Base-by-base conservation (phyloP, 306 rosid genomes). In the Ziziphus jujuba region DNA sequence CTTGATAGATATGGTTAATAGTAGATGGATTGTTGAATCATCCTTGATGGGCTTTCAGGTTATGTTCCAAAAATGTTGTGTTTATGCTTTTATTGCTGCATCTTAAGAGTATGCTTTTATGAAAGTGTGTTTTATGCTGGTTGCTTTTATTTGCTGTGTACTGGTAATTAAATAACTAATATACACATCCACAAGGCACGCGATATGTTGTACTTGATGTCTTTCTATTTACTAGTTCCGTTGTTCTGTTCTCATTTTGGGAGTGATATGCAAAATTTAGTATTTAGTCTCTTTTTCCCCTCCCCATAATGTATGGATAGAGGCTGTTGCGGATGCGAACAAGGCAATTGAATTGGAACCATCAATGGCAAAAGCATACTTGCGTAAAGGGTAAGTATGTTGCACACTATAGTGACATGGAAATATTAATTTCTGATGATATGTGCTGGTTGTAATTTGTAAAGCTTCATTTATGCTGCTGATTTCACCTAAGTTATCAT, bases 311-410 rank as follows among this genome's bases (percentile, higher is more conserved):
- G 54, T 73, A 69, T 84, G 57, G 62, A 49, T 83, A 93, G 99
- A 82, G 81, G 97, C 97, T 67, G 80, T 90, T 75, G 71, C 84
- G 19, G 99, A 93, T 79, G 84, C 97, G 34, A 90, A 67, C 84
- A 93, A 69, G 76, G 99, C 99, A 8, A 90, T 93, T 75, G 90
- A 82, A 61, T 73, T 93, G 80, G 80, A 85, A 61, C 77, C 83
- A 38, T 80, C 84, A 12, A 64, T 86, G 24, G 22, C 82, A 9
- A 93, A 82, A 79, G 87, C 99, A 49, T 90, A 84, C 79, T 70
- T 88, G 72, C 93, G 97, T 15, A 93, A 90, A 82, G 99, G 95
- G 97, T 90, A 67, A 72, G 81, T 74, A 48, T 55, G 28, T 22
- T 55, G 44, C 49, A 28, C 43, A 9, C 19, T 21, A 4, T 25